A percentile compares a stretch with the other conserved stretches of the same genome.
phyloP scores from a whole-genome alignment of 331 rosid species.

The Arachis monticola region DNA sequence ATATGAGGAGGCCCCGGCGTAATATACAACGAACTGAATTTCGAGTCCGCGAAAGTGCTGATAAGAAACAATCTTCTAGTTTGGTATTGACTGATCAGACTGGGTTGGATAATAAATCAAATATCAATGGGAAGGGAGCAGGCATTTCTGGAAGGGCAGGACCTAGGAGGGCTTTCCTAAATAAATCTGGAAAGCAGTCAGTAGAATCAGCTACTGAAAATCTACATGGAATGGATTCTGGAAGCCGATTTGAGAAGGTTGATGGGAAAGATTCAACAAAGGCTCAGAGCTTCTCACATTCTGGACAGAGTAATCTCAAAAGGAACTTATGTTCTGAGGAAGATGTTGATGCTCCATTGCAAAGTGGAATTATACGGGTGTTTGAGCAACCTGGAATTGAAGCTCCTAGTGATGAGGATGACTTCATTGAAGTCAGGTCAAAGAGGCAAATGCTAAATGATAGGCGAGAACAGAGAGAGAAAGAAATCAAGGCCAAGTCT shows the following conservation, averaged over 20 bases:
- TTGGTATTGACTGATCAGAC: slow-evolving; percentile 51
- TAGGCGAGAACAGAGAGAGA: slow-evolving; percentile 92
- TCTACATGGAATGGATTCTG: slow-evolving; percentile 57
- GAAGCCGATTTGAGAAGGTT: slow-evolving; percentile 56
- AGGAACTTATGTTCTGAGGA: slow-evolving; percentile 77
- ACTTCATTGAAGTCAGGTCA: slow-evolving; percentile 96
- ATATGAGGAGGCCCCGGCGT: slow-evolving; percentile 67
- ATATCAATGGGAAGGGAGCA: slow-evolving; percentile 53
- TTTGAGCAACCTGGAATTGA: slow-evolving; percentile 98
- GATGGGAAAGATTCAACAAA: slow-evolving; percentile 58
- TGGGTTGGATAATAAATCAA: slow-evolving; percentile 56
- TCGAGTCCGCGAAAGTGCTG: slow-evolving; percentile 72
- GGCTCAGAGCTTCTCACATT: slow-evolving; percentile 53
- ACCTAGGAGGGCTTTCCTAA: slow-evolving; percentile 54
- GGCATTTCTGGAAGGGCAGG: slow-evolving; percentile 58
- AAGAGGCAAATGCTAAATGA: slow-evolving; percentile 97
- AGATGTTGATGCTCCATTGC: slow-evolving; percentile 82
- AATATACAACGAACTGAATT: slow-evolving; percentile 81
- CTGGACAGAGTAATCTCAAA: slow-evolving; percentile 77
- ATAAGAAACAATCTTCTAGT: slow-evolving; percentile 60
- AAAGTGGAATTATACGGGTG: slow-evolving; percentile 90
- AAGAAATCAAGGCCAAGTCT: slow-evolving; percentile 86
- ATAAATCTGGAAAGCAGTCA: slow-evolving; percentile 57
- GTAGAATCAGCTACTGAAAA: slow-evolving; percentile 48
- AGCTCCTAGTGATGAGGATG: slow-evolving; percentile 97